Evolutionary conservation across 306 rosid species (phyloP).

Genomic region (Lathyrus sativus): DNA sequence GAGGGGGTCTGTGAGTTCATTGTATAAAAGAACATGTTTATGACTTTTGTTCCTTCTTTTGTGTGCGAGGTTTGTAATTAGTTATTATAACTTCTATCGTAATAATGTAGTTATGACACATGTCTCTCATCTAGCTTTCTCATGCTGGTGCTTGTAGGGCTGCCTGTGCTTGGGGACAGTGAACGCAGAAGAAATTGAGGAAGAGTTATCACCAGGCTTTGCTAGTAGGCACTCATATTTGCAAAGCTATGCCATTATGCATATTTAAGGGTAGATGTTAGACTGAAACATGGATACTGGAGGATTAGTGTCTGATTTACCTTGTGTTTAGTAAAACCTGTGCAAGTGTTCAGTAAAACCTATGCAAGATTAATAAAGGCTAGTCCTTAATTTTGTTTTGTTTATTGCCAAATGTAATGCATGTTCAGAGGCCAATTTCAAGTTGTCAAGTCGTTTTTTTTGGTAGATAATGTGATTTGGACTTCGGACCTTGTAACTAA

Average conservation of each 20-base stretch:
- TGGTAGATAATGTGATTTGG: constrained; percentile 40
- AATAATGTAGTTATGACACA: constrained; percentile 16
- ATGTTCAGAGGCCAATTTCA: constrained; percentile 40
- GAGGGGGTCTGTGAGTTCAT: constrained; percentile 23
- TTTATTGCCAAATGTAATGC: constrained; percentile 31
- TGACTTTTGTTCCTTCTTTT: not conserved
- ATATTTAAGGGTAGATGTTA: constrained; percentile 45
- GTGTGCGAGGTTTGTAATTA: constrained; percentile 11
- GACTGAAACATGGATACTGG: constrained; percentile 45
- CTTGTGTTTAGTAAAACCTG: constrained; percentile 47
- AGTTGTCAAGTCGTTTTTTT: constrained; percentile 37
- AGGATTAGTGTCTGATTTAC: constrained; percentile 46
- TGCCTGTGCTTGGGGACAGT: constrained; percentile 97
- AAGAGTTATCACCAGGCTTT: constrained; percentile 31
- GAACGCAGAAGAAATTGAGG: constrained; percentile 42
- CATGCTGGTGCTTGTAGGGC: constrained; percentile 53
- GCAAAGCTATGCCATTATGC: constrained; percentile 41
- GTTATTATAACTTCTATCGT: not conserved
- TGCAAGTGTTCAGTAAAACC: too few relatives aligned
- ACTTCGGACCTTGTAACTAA: constrained; percentile 42
- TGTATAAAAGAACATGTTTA: constrained; percentile 1
- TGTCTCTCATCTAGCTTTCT: constrained; percentile 31
- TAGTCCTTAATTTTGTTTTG: constrained; percentile 46
- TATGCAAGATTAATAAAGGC: constrained; percentile 51
- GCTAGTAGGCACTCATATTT: constrained; percentile 29